Evolutionary conservation across 768 basidiomycete genomes (phyloP), one percentile per base, ranked within the genome.

Genomic region (Auriscalpium orientale): DNA sequence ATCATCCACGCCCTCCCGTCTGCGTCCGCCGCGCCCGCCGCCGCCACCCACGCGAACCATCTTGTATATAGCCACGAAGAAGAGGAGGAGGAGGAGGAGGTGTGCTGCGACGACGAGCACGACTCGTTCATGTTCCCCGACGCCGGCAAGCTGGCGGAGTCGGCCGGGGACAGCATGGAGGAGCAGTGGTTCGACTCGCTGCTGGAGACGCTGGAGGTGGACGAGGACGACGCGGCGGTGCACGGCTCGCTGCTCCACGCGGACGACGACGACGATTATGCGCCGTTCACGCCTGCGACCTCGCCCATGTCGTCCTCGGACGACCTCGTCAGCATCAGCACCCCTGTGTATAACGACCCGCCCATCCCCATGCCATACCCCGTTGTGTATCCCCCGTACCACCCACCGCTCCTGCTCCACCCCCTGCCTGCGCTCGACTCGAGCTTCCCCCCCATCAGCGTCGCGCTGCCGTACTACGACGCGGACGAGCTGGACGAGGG

Each of bases 91-190:
- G 73, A 72, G 49, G 72, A 73, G 57, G 82, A 84, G 58, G 80
- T 81, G 58, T 72, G 74, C 38, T 63, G 62, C 47, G 58, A 67
- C 36, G 72, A 69, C 34, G 83, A 82, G 64, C 72, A 73, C 60
- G 84, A 87, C 70, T 75, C 83, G 33, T 90, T 91, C 76, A 81
- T 90, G 78, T 91, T 89, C 64, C 89, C 90, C 36, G 88, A 89
- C 68, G 84, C 81, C 56, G 80, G 79, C 68, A 77, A 80, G 57
- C 72, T 85, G 59, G 74, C 78, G 62, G 62, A 70, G 45, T 54
- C 74, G 52, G 69, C 72, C 63, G 65, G 64, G 58, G 74, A 72
- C 59, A 72, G 75, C 61, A 83, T 85, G 16, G 89, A 93, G 70
- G 83, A 82, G 53, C 79, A 83, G 64, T 92, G 90, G 90, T 79